Conservation (phyloP, 805 yeast genomes). For the Tanozyma kutaoensis region DNA sequence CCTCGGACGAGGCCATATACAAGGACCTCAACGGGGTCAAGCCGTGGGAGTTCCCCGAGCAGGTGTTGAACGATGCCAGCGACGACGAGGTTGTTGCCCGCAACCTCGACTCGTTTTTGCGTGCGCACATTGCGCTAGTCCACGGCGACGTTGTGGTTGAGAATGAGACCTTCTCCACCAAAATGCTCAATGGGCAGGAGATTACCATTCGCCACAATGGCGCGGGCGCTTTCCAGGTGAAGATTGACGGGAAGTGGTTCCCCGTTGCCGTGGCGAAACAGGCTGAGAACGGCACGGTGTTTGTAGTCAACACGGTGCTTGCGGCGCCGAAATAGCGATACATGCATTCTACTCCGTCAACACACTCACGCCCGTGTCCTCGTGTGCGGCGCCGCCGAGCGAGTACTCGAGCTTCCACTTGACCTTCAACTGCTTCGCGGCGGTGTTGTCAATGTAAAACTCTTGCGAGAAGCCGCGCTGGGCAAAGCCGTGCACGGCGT, state of each 20-base stretch:
- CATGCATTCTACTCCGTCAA: slow-evolving; percentile 4
- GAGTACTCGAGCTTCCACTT: slow-evolving; percentile 62
- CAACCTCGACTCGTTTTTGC: slow-evolving; percentile 47
- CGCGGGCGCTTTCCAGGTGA: slow-evolving; percentile 8
- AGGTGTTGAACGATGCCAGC: slow-evolving; percentile 22
- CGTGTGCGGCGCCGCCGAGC: slow-evolving; percentile 31
- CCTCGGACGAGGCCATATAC: slow-evolving; percentile 42
- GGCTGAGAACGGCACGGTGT: slow-evolving; percentile 26
- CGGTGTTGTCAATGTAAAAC: slow-evolving; percentile 23
- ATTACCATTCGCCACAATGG: slow-evolving; percentile 9
- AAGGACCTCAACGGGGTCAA: slow-evolving; percentile 36
- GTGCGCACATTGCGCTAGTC: slow-evolving; percentile 61
- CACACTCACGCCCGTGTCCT: slow-evolving; percentile 43
- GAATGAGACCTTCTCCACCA: slow-evolving; percentile 4
- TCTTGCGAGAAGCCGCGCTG: slow-evolving; percentile 42
- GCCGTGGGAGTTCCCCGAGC: slow-evolving; percentile 75
- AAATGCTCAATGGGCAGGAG: slow-evolving; percentile 9
- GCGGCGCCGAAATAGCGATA: slow-evolving; percentile 7
- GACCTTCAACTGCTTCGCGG: slow-evolving; percentile 36
- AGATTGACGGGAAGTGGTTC: slow-evolving; percentile 6
- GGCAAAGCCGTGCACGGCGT: slow-evolving; percentile 30
- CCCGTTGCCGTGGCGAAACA: slow-evolving; percentile 13
- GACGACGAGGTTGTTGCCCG: slow-evolving; percentile 25
- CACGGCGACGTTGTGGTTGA: too few relatives aligned
- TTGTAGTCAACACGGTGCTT: slow-evolving; percentile 22